Base-by-base conservation (phyloP, 371 early-diverging fungal genomes). In the Circinella umbellata region DNA sequence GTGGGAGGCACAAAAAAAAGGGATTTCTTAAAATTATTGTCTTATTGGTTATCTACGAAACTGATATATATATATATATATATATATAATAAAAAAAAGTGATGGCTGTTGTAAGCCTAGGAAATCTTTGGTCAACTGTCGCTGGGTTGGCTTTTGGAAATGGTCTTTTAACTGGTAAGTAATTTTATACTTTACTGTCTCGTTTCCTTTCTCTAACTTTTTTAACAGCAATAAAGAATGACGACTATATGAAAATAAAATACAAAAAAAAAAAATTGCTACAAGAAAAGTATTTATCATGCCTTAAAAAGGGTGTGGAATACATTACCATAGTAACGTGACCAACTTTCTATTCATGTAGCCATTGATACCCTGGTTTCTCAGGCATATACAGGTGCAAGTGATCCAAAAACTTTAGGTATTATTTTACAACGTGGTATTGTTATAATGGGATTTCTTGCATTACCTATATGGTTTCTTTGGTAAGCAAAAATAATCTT, bases 361-460 rank as follows among this genome's bases (percentile, higher is more conserved):
- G 83, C 83, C 18, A 76, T 80, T 27, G 83, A 83, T 64, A 83
- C 83, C 1, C 62, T 83, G 38, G 80, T 79, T 15, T 70, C 83
- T 17, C 83, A 83, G 64, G 83, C 83, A 1, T 80, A 71, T 59
- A 83, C 83, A 7, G 80, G 79, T 0, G 79, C 81, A 15, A 73
- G 61, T 14, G 63, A 83, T 35, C 72, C 73, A 15, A 69, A 67
- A 4, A 79, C 78, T 0, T 66, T 79, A 13, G 83, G 83, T 3
- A 67, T 78, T 4, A 83, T 83, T 27, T 61, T 83, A 4, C 83
- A 83, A 64, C 42, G 83, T 49, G 75, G 75, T 6, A 37, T 83
- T 11, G 13, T 73, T 3, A 78, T 83, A 39, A 71, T 79, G 69
- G 73, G 72, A 14, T 11, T 76, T 7, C 67, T 79, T 37, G 71